Percentiles rank a stretch among this genome's conserved stretches.
Evolutionary conservation across 2,329 filamentous ascomycete genomes (phyloP).

Genomic region (Ascochyta lentis): DNA sequence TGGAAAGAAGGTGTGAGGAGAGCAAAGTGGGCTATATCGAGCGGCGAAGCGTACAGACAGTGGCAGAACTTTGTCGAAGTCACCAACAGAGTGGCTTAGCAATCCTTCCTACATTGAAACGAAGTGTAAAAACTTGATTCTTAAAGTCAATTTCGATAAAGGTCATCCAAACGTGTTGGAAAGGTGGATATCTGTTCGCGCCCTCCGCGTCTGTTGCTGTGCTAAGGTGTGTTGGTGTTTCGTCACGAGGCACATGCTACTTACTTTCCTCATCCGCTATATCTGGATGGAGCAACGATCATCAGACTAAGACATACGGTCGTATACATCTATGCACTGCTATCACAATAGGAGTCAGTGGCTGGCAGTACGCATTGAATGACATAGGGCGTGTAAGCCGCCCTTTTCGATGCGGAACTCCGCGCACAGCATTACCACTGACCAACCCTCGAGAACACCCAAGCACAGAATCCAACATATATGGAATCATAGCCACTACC

Average conservation of each 20-base stretch:
- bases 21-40: constrained; percentile 86
- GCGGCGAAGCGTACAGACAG: constrained; percentile 82
- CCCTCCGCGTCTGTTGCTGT: no score
- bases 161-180: no score
- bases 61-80: constrained; percentile 85
- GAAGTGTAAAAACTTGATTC: no score
- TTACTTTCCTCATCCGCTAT: no score
- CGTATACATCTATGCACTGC: no score
- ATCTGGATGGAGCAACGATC: no score
- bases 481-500: not conserved
- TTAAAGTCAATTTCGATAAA: no score
- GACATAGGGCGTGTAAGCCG: not conserved
- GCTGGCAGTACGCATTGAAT: not conserved
- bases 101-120: no score
- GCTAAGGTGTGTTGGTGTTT: no score
- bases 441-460: not conserved
- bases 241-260: no score
- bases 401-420: not conserved
- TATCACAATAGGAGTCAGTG: not conserved
- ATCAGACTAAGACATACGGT: no score
- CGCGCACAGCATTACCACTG: not conserved
- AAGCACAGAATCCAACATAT: not conserved
- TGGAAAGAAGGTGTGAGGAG: constrained; percentile 95
- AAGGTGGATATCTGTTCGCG: no score
- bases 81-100: constrained; percentile 63